A percentile compares a stretch with the other conserved stretches of the same genome.
Evolutionary conservation across 1,284 basidiomycete genomes (phyloP).

Genomic region (Athelia sp.): DNA sequence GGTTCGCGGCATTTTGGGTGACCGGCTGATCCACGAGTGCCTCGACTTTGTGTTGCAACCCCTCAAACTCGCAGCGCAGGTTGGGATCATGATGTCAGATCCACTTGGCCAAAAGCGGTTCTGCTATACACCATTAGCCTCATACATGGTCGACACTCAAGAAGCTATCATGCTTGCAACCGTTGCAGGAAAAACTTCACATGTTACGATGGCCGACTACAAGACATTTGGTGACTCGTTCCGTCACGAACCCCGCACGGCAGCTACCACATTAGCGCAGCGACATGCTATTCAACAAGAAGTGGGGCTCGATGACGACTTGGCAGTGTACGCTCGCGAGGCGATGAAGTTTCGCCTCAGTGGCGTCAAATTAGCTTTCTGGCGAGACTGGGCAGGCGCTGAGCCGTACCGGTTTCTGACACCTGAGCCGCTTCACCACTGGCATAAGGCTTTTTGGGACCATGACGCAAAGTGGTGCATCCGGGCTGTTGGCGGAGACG

Average conservation of each 20-base stretch:
- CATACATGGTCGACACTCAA: slow-evolving; percentile 13
- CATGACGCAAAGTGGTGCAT: slow-evolving; percentile 20
- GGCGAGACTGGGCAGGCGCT: slow-evolving; percentile 12
- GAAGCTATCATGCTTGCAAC: slow-evolving; percentile 4
- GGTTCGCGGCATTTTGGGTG: not conserved
- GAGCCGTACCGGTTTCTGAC: slow-evolving; percentile 18
- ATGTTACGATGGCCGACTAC: slow-evolving; percentile 3
- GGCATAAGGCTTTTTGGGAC: slow-evolving; percentile 24
- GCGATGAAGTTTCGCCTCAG: slow-evolving; percentile 7
- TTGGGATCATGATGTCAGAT: slow-evolving; percentile 20
- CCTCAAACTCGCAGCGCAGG: slow-evolving; percentile 21
- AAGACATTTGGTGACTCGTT: slow-evolving; percentile 2
- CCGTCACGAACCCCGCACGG: slow-evolving; percentile 16
- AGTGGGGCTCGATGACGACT: not conserved
- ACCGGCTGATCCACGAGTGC: slow-evolving; percentile 22
- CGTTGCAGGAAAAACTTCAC: slow-evolving; percentile 1
- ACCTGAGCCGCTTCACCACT: slow-evolving; percentile 26
- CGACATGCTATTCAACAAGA: slow-evolving; percentile 4
- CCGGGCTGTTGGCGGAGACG: slow-evolving; percentile 2
- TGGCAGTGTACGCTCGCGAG: slow-evolving; percentile 3
- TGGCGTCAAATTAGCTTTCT: slow-evolving; percentile 7
- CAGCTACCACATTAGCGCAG: slow-evolving; percentile 13
- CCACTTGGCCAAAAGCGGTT: slow-evolving; percentile 12
- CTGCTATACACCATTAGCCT: slow-evolving; percentile 10
- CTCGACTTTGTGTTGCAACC: slow-evolving; percentile 23